Evolutionary conservation across 345 rosid genomes (phyloP), one percentile per base, ranked within the genome.

Genomic region (Tarenaya hassleriana): DNA sequence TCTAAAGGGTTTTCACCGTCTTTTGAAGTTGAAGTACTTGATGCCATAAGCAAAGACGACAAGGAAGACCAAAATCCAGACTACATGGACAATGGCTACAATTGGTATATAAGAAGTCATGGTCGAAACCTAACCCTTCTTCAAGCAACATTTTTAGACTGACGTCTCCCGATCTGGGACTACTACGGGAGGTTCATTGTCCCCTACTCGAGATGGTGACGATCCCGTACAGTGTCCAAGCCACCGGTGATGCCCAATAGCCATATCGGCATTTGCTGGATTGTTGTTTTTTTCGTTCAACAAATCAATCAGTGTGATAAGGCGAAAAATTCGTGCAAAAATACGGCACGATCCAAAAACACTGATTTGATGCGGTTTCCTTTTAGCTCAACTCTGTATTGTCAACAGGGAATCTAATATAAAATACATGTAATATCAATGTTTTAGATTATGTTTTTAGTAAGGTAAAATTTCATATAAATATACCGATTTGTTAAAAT

Each of bases 181-280:
- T 4, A 54, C 60, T 13, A 85, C 44, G 1, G 3, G 6, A 16
- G 58, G 0, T 2, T 67, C 57, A 1, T 24, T 63, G 64, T 89
- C 82, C 42, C 95, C 95, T 16, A 83, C 72, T 64, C 83, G 95
- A 53, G 84, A 71, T n/a, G 92, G n/a, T 69, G 41, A 85, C 64
- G n/a, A 89, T 71, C 1, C 89, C 95, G 11, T 85, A 77, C n/a
- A 85, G 20, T 51, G 89, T 82, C 97, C 95, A 88, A 5, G 95
- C 73, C 54, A 77, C 82, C 0, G 95, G 97, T 10, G 80, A 67
- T 19, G 58, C 73, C 87, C 95, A 88, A 56, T 88, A 81, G 53
- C 97, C 95, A 85, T n/a, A 77, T 42, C 0, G 95, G 97, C 17
- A 85, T 73, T 75, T 60, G 79, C 95, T 81, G 76, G 68, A 8